Base-by-base conservation (phyloP, 1,284 basidiomycete genomes). In the Phylloporus gajari region DNA sequence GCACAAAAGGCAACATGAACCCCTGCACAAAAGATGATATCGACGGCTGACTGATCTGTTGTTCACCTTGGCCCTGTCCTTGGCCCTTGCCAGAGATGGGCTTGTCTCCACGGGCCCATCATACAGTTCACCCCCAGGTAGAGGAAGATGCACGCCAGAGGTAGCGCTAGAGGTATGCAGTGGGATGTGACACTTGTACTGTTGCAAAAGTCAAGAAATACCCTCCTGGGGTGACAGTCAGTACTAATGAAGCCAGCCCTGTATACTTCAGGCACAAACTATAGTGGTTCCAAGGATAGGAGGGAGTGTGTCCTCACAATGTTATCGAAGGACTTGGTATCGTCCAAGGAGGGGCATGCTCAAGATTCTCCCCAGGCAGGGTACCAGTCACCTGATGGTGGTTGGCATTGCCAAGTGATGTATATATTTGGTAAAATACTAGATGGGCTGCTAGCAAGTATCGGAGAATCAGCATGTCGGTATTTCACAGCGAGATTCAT, bases 401-500 rank as follows among this genome's bases (percentile, higher is more conserved):
- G 67, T 40, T 72, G 78, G 3, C 71, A 65, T n/a, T 71, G 75
- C 23, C 79, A 79, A 25, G 61, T 63, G 19, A 62, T 11, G 58
- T 80, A 82, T 25, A 81, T 32, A 1, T 62, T 68, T 3, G 74
- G 72, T 13, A 77, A 58, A 59, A 72, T 46, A 19, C 53, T 67
- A 17, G 74, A 6, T 9, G 73, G 56, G 63, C 17, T 63, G 13
- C 32, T 68, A 23, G 75, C 56, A 19, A 78, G 58, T 1, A 70
- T 67, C n/a, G 78, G 64, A 51, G 78, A 8, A 35, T 8, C 35
- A 35, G 35, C 72, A 35, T 83, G 83, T 61, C 80, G 80, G 63
- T 89, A 90, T 69, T 89, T 87, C 6, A 83, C 83, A 44, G 86
- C 75, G 73, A 87, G 83, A 51, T 91, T 90, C 0, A 80, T 62